Base-by-base conservation (phyloP, 257 asterid genomes). In the Solanum megistacrolobum region DNA sequence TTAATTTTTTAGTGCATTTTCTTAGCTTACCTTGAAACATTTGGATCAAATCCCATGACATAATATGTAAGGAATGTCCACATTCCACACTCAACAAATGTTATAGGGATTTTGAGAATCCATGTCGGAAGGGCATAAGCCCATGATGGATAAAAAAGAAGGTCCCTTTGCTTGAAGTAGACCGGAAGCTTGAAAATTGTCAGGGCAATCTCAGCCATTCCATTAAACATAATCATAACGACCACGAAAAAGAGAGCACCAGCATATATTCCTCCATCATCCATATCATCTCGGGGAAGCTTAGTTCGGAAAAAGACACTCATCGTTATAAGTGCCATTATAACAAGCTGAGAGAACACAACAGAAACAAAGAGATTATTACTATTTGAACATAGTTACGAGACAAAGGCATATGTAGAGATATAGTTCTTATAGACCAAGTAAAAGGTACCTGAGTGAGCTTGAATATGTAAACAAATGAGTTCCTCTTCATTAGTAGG, bases 31-130 rank as follows among this genome's bases (percentile, higher is more conserved):
- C 98, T 94, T 83, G 92, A 91, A 6, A 93, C 88, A 39, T 94
- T 93, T 0, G 98, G 98, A 91, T 94, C 98, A 62, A 93, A 94
- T 27, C 96, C 98, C 9, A 94, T 92, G 11, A 92, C 94, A 25
- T 93, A 94, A 88, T 93, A 94, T 31, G 96, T 93, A 86, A 92
- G 31, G 58, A 92, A 88, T 32, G 91, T 89, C 96, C 95, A 93
- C 68, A 93, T 86, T 1, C 86, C 94, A 5, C 91, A 94, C 89
- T 94, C 98, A 13, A 92, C 12, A 27, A 93, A 88, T 27, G 94
- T 90, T 27, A 91, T 18, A 5, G 97, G 97, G 48, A 94, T 91
- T 84, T 92, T 94, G 85, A 94, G 87, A 60, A 94, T 39, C 97
- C 97, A 94, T 1, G 95, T 60, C 32, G 97, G 97, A 29, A 94